Evolutionary conservation across 2,329 filamentous ascomycete species (phyloP).

Genomic region (Colletotrichum simmondsii): DNA sequence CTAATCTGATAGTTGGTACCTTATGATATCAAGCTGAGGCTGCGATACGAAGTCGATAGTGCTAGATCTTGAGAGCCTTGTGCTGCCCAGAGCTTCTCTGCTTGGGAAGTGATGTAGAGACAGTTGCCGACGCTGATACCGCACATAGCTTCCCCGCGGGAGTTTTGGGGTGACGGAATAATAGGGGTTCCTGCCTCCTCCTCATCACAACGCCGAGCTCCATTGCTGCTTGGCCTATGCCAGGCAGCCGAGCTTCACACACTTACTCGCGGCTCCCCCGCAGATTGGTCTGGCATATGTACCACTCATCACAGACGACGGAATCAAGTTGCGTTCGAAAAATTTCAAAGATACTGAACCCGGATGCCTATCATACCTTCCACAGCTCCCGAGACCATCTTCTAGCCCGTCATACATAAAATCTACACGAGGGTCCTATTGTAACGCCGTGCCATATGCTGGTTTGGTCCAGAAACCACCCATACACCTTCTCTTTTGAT

Average conservation of each 20-base stretch:
- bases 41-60: background rate
- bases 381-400: slow-evolving; percentile 26
- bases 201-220: too few relatives aligned
- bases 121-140: background rate
- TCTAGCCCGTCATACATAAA: slow-evolving; percentile 39
- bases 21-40: background rate
- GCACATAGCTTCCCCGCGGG: background rate
- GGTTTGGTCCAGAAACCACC: slow-evolving; percentile 33
- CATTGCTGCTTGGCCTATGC: background rate
- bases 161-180: too few relatives aligned
- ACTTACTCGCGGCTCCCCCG: too few relatives aligned
- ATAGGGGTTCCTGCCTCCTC: too few relatives aligned
- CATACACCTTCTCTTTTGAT: slow-evolving; percentile 29
- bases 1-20: background rate
- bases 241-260: background rate
- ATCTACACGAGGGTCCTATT: slow-evolving; percentile 45
- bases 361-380: slow-evolving; percentile 31
- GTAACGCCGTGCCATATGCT: slow-evolving; percentile 52
- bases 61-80: background rate
- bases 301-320: background rate
- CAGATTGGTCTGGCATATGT: too few relatives aligned
- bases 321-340: slow-evolving; percentile 15
- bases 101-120: background rate
- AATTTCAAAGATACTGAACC: slow-evolving; percentile 28
- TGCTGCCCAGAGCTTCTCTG: background rate